Conservation (phyloP, 495 filamentous ascomycete species). For the Penicillium ochrochloron region DNA sequence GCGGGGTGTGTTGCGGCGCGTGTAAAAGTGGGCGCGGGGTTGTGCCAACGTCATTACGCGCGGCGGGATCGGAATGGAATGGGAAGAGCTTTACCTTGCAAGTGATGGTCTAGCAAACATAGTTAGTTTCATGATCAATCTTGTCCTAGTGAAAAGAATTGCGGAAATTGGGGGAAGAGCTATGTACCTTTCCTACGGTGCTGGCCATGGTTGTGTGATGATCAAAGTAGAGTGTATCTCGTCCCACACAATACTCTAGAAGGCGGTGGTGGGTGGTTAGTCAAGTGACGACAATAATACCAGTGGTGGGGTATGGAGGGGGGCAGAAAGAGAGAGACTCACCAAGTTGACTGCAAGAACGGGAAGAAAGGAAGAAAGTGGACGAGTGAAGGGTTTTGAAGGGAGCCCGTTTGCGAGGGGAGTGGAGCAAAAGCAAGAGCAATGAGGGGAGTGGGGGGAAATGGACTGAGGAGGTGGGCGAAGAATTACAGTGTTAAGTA, state of each 20-base stretch:
- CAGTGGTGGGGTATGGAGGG: neutral
- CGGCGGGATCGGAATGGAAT: constrained; percentile 12
- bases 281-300: neutral
- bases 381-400: constrained; percentile 24
- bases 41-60: constrained; percentile 24
- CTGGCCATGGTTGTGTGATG: constrained; percentile 43
- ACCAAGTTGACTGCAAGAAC: constrained; percentile 16
- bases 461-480: constrained; percentile 8
- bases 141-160: neutral
- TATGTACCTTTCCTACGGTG: constrained; percentile 61
- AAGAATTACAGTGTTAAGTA: too few relatives aligned
- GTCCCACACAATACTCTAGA: constrained; percentile 11
- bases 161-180: neutral
- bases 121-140: constrained; percentile 16
- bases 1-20: constrained; percentile 4
- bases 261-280: neutral
- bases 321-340: constrained; percentile 6
- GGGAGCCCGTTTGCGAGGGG: constrained; percentile 13
- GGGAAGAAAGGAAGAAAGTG: constrained; percentile 12
- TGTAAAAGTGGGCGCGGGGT: constrained; percentile 2
- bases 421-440: constrained; percentile 20
- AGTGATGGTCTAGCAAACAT: constrained; percentile 65
- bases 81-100: constrained; percentile 62
- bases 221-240: neutral
- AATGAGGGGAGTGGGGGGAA: constrained; percentile 33